Base-by-base conservation (phyloP, 495 filamentous ascomycete species). In the Lineolata rhizophorae region DNA sequence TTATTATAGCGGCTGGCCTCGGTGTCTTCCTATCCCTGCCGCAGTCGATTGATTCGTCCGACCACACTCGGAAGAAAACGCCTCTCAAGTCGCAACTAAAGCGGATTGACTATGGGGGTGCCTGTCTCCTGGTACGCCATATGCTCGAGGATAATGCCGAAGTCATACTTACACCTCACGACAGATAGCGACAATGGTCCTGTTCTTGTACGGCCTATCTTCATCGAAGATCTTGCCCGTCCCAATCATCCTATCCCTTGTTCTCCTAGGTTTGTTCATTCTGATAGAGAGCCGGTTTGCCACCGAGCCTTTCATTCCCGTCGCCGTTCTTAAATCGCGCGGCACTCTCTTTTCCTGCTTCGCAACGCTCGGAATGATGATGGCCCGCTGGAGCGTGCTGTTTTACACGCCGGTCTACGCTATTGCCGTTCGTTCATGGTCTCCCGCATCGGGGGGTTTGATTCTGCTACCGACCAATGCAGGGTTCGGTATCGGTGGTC, bases 381-480 rank as follows among this genome's bases (percentile, higher is more conserved):
- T 74, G 49, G 60, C 72, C 3, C 70, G 77, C 25, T 83, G 75
- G 76, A 54, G 58, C 3, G 61, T 83, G n/a, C 54, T 85, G 4
- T 82, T 80, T 50, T 83, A 74, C 54, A 60, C 69, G 0, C 78
- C 78, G 0, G 65, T 74, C 18, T 81, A 77, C 41, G 67, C 73
- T 4, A 65, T 83, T 34, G 70, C 74, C 2, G 68, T 83, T 0
- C 64, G 65, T 3, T 62, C 60, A 30, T 72, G 73, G 58, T 49
- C 55, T 6, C 68, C 74, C 2, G 72, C 72, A 3, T 51, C 59
- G 0, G 73, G 75, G 1, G 78, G 78, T 0, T 56, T 70, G 12
- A 72, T 82, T 20, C 54, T 85, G 3, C 62, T 82, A 29, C 73
- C 78, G 0, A 83, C 76, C 1, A 85, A 83, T 46, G 44, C 62